These are phyloP conservation scores for Blastomyces percursus DNA, from an alignment of 2,329 filamentous ascomycete species.

Conservation along the genomic window DNA sequence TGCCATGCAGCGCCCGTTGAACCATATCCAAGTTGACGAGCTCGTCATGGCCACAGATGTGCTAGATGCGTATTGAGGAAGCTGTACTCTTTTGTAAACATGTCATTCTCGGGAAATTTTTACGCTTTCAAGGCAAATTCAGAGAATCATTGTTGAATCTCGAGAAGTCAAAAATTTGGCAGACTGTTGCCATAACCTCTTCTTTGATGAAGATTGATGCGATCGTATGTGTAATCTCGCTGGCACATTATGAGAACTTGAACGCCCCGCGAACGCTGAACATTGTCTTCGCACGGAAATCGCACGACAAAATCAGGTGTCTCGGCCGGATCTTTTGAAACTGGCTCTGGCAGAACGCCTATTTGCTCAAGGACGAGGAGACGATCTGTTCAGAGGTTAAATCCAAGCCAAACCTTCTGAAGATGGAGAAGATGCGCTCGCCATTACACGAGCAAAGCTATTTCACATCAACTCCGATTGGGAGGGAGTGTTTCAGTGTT, in stretches of 20 bases:
- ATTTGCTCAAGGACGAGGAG: slow-evolving; percentile 1
- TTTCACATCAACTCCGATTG: slow-evolving; percentile 4
- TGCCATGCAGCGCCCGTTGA: slow-evolving; percentile 5
- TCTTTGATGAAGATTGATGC: slow-evolving; percentile 3
- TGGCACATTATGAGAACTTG: slow-evolving; percentile 2
- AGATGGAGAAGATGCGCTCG: slow-evolving; percentile 6
- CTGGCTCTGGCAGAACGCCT: slow-evolving; percentile 4
- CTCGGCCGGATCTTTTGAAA: not conserved
- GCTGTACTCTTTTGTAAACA: slow-evolving; percentile 4
- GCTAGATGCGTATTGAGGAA: slow-evolving; percentile 4
- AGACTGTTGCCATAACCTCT: not conserved
- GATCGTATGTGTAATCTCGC: slow-evolving; percentile 5
- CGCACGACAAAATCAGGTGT: not conserved
- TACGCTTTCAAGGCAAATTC: slow-evolving; percentile 5
- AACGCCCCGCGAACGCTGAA: not conserved
- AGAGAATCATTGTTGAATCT: slow-evolving; percentile 3
- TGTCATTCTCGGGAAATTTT: slow-evolving; percentile 5
- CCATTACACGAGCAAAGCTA: slow-evolving; percentile 6
- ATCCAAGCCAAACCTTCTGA: not conserved
- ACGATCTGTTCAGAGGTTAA: not conserved
- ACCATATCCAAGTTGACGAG: slow-evolving; percentile 2
- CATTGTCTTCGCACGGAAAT: slow-evolving; percentile 2
- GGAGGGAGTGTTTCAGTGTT: slow-evolving; percentile 1
- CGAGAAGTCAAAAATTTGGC: slow-evolving; percentile 2
- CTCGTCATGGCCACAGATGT: slow-evolving; percentile 1